Percentiles rank a stretch among this genome's conserved stretches.
Evolutionary conservation across 2,329 filamentous ascomycete genomes (phyloP).

Genomic region (Sordariomycetes sp.): DNA sequence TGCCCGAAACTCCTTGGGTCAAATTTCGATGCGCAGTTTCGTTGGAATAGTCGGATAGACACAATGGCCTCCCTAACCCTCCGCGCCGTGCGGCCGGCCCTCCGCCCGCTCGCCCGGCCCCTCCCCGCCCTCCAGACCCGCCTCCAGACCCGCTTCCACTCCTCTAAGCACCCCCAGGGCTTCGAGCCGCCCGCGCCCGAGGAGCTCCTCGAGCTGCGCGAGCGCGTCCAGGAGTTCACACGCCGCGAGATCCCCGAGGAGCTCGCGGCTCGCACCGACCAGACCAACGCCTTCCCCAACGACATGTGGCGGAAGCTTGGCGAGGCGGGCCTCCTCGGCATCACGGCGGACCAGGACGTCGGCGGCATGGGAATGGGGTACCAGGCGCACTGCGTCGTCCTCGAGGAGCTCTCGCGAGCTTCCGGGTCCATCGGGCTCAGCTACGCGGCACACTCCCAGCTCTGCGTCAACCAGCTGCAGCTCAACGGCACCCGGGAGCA

Average conservation of each 20-base stretch:
- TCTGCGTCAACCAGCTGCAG: conserved; percentile 93
- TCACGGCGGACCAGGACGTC: conserved; percentile 85
- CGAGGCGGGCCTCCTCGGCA: conserved; percentile 79
- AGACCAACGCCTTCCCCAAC: conserved; percentile 73
- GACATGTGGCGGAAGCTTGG: conserved; percentile 93
- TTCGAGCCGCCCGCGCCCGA: conserved; percentile 56
- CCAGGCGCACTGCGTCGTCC: conserved; percentile 87
- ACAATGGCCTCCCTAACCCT: conserved; percentile 10
- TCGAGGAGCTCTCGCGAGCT: conserved; percentile 88
- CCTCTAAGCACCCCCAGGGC: conserved; percentile 46
- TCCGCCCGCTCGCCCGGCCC: conserved; percentile 10
- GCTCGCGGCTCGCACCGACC: conserved; percentile 71
- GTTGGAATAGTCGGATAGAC: conserved; percentile 6
- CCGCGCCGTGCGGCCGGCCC: conserved; percentile 11
- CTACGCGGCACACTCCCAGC: conserved; percentile 89
- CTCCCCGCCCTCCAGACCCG: conserved; percentile 23
- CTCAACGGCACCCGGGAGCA: conserved; percentile 73
- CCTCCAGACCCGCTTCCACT: conserved; percentile 28
- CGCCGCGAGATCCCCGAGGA: conserved; percentile 77
- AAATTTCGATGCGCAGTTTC: not conserved
- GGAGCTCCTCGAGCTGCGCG: conserved; percentile 69
- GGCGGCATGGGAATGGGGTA: conserved; percentile 88
- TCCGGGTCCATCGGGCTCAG: conserved; percentile 76
- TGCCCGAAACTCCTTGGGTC: no score
- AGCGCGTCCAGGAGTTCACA: conserved; percentile 79